phyloP scores from a whole-genome alignment of 805 yeast genomes.

The Starmerella khaoyaiensis region DNA sequence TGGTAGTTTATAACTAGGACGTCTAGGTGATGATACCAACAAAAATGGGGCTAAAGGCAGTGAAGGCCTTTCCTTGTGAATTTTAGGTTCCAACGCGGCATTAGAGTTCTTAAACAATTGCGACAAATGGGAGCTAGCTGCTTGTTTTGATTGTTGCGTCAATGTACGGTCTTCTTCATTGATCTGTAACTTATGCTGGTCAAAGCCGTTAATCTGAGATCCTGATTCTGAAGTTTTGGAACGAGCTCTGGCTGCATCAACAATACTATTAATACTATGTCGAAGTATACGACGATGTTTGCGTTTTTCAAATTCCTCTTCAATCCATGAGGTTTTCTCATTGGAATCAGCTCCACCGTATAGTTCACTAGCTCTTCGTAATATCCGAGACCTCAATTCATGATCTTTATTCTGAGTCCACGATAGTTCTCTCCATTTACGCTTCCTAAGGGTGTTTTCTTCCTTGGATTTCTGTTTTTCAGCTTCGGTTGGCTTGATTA shows the following conservation, averaged over 20 bases:
- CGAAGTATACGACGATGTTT: slow-evolving; percentile 45
- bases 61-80: slow-evolving; percentile 13
- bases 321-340: slow-evolving; percentile 54
- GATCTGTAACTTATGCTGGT: neutral
- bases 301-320: slow-evolving; percentile 54
- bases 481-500: slow-evolving; percentile 21
- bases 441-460: slow-evolving; percentile 66
- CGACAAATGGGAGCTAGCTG: slow-evolving; percentile 17
- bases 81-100: slow-evolving; percentile 16
- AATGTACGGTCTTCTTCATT: slow-evolving; percentile 9
- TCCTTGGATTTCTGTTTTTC: slow-evolving; percentile 45
- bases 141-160: slow-evolving; percentile 16
- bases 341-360: slow-evolving; percentile 52
- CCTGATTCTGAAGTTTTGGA: slow-evolving; percentile 4
- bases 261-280: slow-evolving; percentile 19
- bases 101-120: slow-evolving; percentile 19
- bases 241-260: slow-evolving; percentile 14
- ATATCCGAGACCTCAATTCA: slow-evolving; percentile 67
- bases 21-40: slow-evolving; percentile 19
- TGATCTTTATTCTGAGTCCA: slow-evolving; percentile 73
- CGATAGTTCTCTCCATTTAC: slow-evolving; percentile 73
- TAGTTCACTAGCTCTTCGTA: slow-evolving; percentile 52
- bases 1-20: slow-evolving; percentile 16
- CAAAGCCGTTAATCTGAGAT: no score
- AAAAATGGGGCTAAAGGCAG: slow-evolving; percentile 17